Base-by-base conservation (phyloP, 2,329 filamentous ascomycete species). In the Alternaria atra region DNA sequence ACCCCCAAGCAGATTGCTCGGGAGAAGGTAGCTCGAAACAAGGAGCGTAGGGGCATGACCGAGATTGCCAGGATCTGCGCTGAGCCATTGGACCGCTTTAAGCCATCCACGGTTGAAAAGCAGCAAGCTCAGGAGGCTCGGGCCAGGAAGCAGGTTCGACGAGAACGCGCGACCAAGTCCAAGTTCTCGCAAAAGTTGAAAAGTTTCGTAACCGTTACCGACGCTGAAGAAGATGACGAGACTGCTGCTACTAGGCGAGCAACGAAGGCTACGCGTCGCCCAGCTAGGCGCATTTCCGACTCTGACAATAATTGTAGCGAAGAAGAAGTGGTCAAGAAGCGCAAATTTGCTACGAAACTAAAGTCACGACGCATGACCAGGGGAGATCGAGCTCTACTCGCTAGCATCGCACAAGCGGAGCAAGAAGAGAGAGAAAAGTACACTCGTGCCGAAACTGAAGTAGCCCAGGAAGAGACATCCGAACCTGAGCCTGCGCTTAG, bases 1-100 rank as follows among this genome's bases (percentile, higher is more conserved):
- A 52, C 40, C 0, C 40, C 39, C 2, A 52, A 35, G 47, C 39
- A 46, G 17, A 44, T 25, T n/a, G 55, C 55, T 12, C 46, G 44
- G 4, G 44, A 56, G 15, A 57, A 43, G 27, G 46, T 37, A 13
- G 48, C 48, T 51, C 48, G 48, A 7, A 37, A 47, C 9, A 25
- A 35, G 39, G 35, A 44, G 52, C 42, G 37, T 6, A 55, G 44
- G 40, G 40, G 20, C 1, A 37, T 51, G 23, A 27, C 4, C 34
- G 20, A 35, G 12, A 39, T 51, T 9, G 20, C n/a, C 2, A 52
- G 35, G 9, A 9, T 29, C 7, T 9, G 6, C 23, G 10, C 25
- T 30, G 35, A 39, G 50, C 50, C 50, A 29, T 5, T 20, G 6
- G 32, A 55, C 37, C 43, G 43, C 2, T 48, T 48, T 43, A 48